Evolutionary conservation across 148 eudicot genomes (phyloP).

Genomic region (Tetragonia tetragonoides): DNA sequence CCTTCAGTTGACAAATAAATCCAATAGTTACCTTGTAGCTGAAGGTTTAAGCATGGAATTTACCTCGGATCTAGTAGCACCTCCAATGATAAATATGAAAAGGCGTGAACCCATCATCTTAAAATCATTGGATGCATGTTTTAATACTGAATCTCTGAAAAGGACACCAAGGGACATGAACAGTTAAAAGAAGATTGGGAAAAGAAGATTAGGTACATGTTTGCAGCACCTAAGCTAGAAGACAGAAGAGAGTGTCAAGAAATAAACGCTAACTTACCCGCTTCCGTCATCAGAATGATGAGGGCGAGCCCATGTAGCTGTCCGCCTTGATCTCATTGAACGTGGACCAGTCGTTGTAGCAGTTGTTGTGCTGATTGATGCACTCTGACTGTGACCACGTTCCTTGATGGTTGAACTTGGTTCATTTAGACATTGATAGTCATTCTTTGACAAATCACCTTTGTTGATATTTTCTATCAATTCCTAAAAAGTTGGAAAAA

Average conservation of each 20-base stretch:
- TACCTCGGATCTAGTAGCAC: conserved; percentile 98
- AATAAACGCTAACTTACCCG: conserved; percentile 39
- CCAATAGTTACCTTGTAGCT: not conserved
- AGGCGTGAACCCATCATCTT: conserved; percentile 90
- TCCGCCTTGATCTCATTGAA: conserved; percentile 91
- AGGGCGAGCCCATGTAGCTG: conserved; percentile 84
- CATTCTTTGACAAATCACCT: conserved; percentile 67
- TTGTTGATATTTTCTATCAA: conserved; percentile 70
- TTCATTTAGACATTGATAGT: conserved; percentile 71
- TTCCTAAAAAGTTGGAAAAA: conserved; percentile 50
- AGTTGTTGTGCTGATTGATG: conserved; percentile 35
- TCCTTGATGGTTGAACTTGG: conserved; percentile 35
- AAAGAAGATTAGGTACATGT: not conserved
- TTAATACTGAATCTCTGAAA: conserved; percentile 71
- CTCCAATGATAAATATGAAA: conserved; percentile 84
- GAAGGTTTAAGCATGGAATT: not conserved
- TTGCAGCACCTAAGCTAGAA: not conserved
- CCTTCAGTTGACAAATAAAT: conserved; percentile 3
- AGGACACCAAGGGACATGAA: conserved; percentile 9
- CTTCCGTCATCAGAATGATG: conserved; percentile 82
- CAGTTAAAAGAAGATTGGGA: not conserved
- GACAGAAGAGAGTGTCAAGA: too few species aligned
- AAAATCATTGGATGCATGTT: conserved; percentile 50
- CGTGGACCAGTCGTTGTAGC: conserved; percentile 46
- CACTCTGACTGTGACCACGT: conserved; percentile 28